phyloP scores from a whole-genome alignment of 768 basidiomycete genomes.

The Phanerodontia chrysosporium region DNA sequence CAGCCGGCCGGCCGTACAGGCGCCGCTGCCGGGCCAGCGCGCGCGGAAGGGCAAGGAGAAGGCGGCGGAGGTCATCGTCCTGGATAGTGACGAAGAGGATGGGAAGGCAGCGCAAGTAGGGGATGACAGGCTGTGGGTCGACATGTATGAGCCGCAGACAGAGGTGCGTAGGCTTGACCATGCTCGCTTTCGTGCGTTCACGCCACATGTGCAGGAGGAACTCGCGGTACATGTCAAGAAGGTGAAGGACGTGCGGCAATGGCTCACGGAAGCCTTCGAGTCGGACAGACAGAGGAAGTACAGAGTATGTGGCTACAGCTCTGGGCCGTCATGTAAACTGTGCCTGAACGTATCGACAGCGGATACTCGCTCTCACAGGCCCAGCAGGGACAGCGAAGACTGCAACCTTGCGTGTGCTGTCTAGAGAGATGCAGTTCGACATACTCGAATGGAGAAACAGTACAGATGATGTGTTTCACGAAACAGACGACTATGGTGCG shows the following conservation, averaged over 20 bases:
- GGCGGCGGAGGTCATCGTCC: background rate
- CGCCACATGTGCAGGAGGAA: slow-evolving; percentile 43
- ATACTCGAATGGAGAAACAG: slow-evolving; percentile 84
- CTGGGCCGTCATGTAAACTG: background rate
- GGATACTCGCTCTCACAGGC: slow-evolving; percentile 82
- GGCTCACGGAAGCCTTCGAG: slow-evolving; percentile 70
- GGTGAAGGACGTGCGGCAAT: slow-evolving; percentile 71
- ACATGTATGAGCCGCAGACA: slow-evolving; percentile 27
- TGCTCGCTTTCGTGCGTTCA: background rate
- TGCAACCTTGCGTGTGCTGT: slow-evolving; percentile 71
- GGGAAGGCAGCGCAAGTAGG: background rate
- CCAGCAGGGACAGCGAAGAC: slow-evolving; percentile 92
- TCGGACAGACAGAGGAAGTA: slow-evolving; percentile 66
- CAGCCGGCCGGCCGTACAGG: background rate
- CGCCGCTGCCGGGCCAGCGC: background rate
- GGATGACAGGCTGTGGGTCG: slow-evolving; percentile 26
- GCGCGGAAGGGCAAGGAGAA: slow-evolving; percentile 24
- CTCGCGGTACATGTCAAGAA: slow-evolving; percentile 79
- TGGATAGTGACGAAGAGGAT: slow-evolving; percentile 1
- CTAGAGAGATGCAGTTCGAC: slow-evolving; percentile 70
- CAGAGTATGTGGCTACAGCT: slow-evolving; percentile 45
- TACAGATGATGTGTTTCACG: slow-evolving; percentile 42
- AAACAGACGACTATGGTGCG: background rate
- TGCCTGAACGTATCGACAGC: slow-evolving; percentile 36
- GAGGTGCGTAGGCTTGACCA: slow-evolving; percentile 19